Evolutionary conservation across 108 stramenopile species (phyloP).

Genomic region (Seminavis robusta): DNA sequence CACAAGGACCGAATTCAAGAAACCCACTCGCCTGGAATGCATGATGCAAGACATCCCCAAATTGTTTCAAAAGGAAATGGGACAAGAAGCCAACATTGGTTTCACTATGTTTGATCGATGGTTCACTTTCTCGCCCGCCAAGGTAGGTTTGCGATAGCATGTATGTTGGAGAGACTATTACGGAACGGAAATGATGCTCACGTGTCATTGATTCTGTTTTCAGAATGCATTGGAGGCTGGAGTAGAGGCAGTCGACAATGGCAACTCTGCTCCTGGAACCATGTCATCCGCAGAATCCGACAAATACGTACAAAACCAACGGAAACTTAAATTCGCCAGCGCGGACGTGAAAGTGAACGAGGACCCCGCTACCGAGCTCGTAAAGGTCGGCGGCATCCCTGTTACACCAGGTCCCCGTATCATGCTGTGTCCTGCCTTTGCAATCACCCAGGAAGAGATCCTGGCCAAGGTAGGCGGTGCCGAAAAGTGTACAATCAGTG

Average conservation of each 20-base stretch:
- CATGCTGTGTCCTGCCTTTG: constrained; percentile 74
- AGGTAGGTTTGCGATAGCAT: constrained; percentile 55
- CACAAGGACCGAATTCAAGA: constrained; percentile 92
- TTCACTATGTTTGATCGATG: constrained; percentile 95
- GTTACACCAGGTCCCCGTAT: constrained; percentile 82
- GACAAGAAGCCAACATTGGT: constrained; percentile 85
- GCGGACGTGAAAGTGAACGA: constrained; percentile 57
- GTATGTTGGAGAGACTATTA: background rate
- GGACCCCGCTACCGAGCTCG: constrained; percentile 59
- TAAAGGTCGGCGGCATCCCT: constrained; percentile 71
- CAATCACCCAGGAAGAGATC: constrained; percentile 75
- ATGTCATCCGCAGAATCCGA: constrained; percentile 87
- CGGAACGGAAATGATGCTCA: background rate
- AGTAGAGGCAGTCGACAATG: constrained; percentile 69
- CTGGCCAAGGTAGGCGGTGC: constrained; percentile 67
- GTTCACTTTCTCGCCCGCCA: constrained; percentile 95
- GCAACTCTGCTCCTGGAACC: constrained; percentile 79
- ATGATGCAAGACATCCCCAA: constrained; percentile 99
- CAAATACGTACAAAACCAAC: constrained; percentile 84
- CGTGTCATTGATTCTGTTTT: background rate
- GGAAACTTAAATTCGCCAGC: constrained; percentile 76
- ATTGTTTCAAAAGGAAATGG: constrained; percentile 90
- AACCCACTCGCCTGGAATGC: constrained; percentile 98
- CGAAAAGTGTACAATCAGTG: constrained; percentile 42
- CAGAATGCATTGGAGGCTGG: constrained; percentile 89